Percentiles rank a stretch among this genome's conserved stretches.
Conservation (phyloP, 768 basidiomycete genomes). For the Ephemerocybe angulata region DNA sequence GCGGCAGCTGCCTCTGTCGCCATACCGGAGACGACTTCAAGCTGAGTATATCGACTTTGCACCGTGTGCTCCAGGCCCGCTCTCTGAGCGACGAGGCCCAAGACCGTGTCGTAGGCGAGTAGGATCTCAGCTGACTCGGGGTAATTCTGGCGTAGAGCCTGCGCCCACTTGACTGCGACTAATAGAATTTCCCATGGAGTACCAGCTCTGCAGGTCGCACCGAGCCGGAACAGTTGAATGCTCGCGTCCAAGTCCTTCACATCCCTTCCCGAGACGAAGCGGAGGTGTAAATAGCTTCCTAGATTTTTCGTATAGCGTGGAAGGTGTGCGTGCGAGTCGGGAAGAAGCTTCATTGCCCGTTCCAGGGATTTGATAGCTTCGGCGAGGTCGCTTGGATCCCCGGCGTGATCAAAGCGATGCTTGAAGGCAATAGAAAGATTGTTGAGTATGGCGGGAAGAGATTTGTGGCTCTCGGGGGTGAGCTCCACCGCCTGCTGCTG, state of each 20-base stretch:
- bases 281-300: too few relatives aligned
- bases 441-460: neutral
- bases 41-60: neutral
- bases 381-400: neutral
- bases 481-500: neutral
- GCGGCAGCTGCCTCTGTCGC: constrained; percentile 9
- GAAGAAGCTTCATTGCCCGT: neutral
- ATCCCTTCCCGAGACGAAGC: too few relatives aligned
- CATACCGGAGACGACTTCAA: neutral
- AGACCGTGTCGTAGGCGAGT: neutral
- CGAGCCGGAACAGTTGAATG: too few relatives aligned
- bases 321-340: neutral
- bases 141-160: neutral
- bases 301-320: too few relatives aligned
- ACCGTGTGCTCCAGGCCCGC: neutral
- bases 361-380: neutral
- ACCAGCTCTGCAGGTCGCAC: neutral
- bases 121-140: neutral
- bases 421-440: neutral
- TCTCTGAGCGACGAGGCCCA: neutral
- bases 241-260: too few relatives aligned
- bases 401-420: neutral
- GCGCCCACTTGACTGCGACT: neutral
- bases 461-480: neutral
- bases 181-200: neutral